phyloP scores from a whole-genome alignment of 2,329 filamentous ascomycete genomes.

The Fusarium sp. region DNA sequence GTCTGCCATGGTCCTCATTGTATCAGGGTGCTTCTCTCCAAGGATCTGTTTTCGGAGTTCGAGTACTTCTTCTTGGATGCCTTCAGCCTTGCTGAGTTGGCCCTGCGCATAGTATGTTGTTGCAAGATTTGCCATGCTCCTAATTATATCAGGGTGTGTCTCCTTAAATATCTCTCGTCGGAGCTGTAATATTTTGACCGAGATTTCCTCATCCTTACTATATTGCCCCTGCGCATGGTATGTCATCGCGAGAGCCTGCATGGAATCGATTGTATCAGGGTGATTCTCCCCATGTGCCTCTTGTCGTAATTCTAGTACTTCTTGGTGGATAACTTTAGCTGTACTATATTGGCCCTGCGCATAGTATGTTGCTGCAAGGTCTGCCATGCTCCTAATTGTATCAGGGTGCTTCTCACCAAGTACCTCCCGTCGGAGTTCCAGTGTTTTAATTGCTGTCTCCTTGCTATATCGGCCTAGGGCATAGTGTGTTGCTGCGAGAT shows the following conservation, averaged over 20 bases:
- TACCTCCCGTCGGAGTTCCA: neutral
- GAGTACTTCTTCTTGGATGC: neutral
- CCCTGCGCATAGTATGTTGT: neutral
- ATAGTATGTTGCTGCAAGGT: neutral
- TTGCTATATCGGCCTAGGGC: no score
- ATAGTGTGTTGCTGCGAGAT: no score
- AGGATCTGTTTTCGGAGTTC: neutral
- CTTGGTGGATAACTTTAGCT: neutral
- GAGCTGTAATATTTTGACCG: rapidly evolving
- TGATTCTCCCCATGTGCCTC: neutral
- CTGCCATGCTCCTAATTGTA: neutral
- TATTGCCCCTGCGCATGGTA: neutral
- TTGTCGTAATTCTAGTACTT: neutral
- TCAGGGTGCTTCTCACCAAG: neutral
- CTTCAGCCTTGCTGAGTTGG: neutral
- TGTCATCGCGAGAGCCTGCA: neutral
- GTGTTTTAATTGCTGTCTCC: no score
- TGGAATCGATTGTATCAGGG: neutral
- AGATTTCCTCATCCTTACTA: neutral
- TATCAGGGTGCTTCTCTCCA: neutral
- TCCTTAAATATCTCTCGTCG: neutral
- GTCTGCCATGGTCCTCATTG: rapidly evolving
- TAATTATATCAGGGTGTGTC: constrained; percentile 1
- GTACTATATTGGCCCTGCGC: neutral
- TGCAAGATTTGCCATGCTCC: constrained; percentile 1